Percentiles rank a stretch among this genome's conserved stretches.
phyloP scores from a whole-genome alignment of 768 basidiomycete genomes.

The Tulasnella sp. region DNA sequence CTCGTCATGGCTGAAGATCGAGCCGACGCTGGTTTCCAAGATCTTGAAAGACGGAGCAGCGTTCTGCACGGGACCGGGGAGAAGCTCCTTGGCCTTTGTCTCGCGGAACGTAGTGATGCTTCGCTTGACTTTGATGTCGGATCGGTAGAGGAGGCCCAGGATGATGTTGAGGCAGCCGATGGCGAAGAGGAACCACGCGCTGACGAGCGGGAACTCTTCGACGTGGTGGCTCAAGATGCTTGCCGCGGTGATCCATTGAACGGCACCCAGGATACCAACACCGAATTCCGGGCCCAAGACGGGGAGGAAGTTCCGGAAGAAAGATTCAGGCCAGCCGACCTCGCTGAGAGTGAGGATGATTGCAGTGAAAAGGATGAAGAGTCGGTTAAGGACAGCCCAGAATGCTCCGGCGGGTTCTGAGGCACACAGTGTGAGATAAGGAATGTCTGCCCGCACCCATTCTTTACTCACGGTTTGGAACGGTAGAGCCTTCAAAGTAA shows the following conservation, averaged over 20 bases:
- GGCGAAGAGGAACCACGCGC: slow-evolving; percentile 86
- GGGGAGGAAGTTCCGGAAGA: slow-evolving; percentile 77
- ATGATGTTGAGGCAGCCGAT: slow-evolving; percentile 83
- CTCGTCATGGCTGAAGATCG: slow-evolving; percentile 20
- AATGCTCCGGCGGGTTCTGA: slow-evolving; percentile 69
- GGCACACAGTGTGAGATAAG: neutral
- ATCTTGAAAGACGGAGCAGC: neutral
- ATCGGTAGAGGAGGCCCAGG: slow-evolving; percentile 54
- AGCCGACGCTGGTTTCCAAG: neutral
- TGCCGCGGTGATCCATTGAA: slow-evolving; percentile 44
- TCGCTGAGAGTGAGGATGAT: slow-evolving; percentile 74
- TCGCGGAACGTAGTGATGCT: slow-evolving; percentile 48
- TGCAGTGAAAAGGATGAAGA: slow-evolving; percentile 79
- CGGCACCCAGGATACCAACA: slow-evolving; percentile 73
- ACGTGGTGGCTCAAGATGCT: slow-evolving; percentile 49
- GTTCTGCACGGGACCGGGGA: slow-evolving; percentile 2
- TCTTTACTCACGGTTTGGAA: slow-evolving; percentile 7
- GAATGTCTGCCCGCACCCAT: neutral
- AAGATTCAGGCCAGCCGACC: slow-evolving; percentile 61
- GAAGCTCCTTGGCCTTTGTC: slow-evolving; percentile 5
- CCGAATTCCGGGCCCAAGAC: slow-evolving; percentile 77
- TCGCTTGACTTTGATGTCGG: slow-evolving; percentile 48
- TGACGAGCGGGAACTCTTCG: slow-evolving; percentile 78
- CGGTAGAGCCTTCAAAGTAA: slow-evolving; percentile 69
- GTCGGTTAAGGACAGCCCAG: slow-evolving; percentile 80